phyloP scores from a whole-genome alignment of 2,329 filamentous ascomycete genomes.

The Phaeophleospora eucalypticola region DNA sequence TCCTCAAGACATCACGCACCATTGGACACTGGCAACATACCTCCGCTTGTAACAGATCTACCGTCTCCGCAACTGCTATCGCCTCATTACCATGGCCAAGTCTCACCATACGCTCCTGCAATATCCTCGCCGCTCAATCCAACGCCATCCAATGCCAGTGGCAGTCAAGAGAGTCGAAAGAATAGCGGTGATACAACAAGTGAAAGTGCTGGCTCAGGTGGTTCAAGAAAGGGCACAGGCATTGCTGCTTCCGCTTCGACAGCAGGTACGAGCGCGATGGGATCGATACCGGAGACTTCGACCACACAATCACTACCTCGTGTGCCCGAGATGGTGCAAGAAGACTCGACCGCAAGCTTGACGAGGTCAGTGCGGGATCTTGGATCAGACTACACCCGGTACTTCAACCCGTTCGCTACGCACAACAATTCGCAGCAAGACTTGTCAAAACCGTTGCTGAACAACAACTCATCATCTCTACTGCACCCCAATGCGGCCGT shows the following conservation, averaged over 20 bases:
- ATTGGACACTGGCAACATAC: constrained; percentile 4
- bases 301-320: constrained; percentile 14
- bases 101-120: constrained; percentile 16
- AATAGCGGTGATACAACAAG: constrained; percentile 18
- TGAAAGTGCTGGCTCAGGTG: constrained; percentile 4
- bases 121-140: constrained; percentile 20
- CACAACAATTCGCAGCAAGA: constrained; percentile 33
- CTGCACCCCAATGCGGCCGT: constrained; percentile 17
- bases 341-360: constrained; percentile 28
- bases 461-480: constrained; percentile 23
- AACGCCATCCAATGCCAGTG: constrained; percentile 15
- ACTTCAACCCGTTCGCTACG: constrained; percentile 37
- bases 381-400: constrained; percentile 36
- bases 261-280: not conserved
- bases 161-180: constrained; percentile 12
- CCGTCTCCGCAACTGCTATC: constrained; percentile 2
- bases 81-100: constrained; percentile 6
- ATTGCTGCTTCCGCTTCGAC: constrained; percentile 1
- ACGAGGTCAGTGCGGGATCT: constrained; percentile 34
- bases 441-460: constrained; percentile 23
- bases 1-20: not conserved
- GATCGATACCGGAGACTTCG: constrained; percentile 3
- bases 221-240: not conserved
- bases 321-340: constrained; percentile 19
- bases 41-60: constrained; percentile 7